Evolutionary conservation across 2,329 filamentous ascomycete genomes (phyloP).

Genomic region (Sporothrix protearum): DNA sequence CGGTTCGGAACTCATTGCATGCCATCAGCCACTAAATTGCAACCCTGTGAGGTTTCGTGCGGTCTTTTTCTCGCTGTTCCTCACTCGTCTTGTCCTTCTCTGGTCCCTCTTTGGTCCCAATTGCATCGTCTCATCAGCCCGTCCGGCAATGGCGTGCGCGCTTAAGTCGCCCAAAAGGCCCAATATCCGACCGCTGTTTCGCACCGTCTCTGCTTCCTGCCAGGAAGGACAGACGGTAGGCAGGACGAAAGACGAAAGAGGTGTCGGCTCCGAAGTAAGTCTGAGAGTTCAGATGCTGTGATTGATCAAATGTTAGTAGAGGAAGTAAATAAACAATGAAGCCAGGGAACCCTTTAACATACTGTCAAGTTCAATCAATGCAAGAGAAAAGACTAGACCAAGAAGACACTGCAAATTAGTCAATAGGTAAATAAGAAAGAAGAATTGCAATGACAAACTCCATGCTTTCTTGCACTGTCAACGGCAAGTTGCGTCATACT

Average conservation of each 20-base stretch:
- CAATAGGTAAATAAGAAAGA: neutral
- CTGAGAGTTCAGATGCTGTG: neutral
- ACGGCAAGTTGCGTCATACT: too few relatives aligned
- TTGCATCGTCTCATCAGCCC: slow-evolving; percentile 17
- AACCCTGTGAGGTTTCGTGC: neutral
- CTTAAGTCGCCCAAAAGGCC: neutral
- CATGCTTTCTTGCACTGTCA: too few relatives aligned
- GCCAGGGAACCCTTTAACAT: neutral
- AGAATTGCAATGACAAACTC: neutral
- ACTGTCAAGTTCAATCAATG: neutral
- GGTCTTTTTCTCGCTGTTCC: neutral
- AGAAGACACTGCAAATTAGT: neutral
- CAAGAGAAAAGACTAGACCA: neutral
- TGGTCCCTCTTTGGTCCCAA: neutral
- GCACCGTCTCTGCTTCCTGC: neutral
- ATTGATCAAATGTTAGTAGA: neutral
- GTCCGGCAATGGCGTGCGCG: slow-evolving; percentile 16
- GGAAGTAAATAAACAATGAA: neutral
- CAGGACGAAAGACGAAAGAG: neutral
- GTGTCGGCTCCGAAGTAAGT: neutral
- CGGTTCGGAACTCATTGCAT: neutral
- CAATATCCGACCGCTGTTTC: neutral
- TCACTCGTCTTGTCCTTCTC: neutral
- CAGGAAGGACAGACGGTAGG: neutral
- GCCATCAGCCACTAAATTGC: neutral